Evolutionary conservation across 805 yeast genomes (phyloP), one percentile per base, ranked within the genome.

Genomic region (Limtongozyma cylindracea): DNA sequence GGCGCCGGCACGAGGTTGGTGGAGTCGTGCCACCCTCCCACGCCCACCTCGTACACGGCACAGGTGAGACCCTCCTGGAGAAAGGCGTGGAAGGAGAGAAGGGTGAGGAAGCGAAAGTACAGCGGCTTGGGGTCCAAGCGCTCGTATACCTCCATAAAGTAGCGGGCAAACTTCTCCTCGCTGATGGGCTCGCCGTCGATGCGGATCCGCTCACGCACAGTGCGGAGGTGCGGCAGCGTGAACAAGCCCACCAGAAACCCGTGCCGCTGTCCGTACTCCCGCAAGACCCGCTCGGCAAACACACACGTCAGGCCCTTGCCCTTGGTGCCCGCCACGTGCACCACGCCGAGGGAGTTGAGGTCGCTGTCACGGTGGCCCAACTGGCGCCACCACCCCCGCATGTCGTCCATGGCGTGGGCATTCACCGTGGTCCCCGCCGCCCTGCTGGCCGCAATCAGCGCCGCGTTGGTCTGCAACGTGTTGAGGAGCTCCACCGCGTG

Each of bases 241-340:
- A 76, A 88, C n/a, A 88, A 54, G 0, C 98, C 99, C 23, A 82
- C 59, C 15, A 39, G 32, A 19, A 23, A 21, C 23, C 22, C 12
- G 24, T 15, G 11, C 18, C 24, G 13, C 19, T 30, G 28, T 13
- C 44, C 47, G 34, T 77, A 77, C 37, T 77, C 77, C 6, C 45
- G 37, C 28, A 91, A 43, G 18, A 91, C 77, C 3, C 88, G 65
- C 34, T 76, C 74, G 3, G 80, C 63, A 38, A 88, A 88, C 0
- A 98, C 94, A 44, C 95, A 84, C 0, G 96, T 84, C 1, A 95
- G 80, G 1, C 99, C 99, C 47, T 88, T 88, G 9, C 99, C 99
- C 41, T 88, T 88, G 1, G 99, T 88, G 11, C 99, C 99, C 0
- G 99, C 82, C 17, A 91, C 71, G 38, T 88, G 99, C 19, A 88